phyloP scores from a whole-genome alignment of 257 asterid species.

The Lantana camara region DNA sequence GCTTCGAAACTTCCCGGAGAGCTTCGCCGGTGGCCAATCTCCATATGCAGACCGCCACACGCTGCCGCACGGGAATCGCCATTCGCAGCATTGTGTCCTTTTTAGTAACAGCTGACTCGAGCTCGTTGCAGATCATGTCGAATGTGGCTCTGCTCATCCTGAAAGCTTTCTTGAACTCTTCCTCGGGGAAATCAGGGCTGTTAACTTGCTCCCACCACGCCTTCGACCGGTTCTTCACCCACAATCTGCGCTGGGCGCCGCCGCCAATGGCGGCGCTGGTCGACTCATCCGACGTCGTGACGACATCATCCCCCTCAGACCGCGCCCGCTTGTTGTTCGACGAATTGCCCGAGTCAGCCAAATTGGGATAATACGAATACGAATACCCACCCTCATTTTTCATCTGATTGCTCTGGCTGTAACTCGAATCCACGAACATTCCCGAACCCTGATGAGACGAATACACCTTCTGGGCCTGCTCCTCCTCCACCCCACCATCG shows the following conservation, averaged over 20 bases:
- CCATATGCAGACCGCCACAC: constrained; percentile 53
- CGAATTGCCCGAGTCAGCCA: constrained; percentile 14
- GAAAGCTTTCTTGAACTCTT: constrained; percentile 39
- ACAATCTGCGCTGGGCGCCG: constrained; percentile 38
- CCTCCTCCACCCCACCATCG: constrained; percentile 17
- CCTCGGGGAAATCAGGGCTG: constrained; percentile 42
- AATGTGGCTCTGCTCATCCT: constrained; percentile 49
- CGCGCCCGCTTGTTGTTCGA: constrained; percentile 34
- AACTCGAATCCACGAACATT: background rate
- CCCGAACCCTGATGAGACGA: constrained; percentile 1
- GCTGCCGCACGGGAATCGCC: constrained; percentile 53
- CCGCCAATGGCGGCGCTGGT: background rate
- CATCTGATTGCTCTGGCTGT: constrained; percentile 1
- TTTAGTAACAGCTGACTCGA: constrained; percentile 38
- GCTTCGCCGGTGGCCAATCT: constrained; percentile 57
- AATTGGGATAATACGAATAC: background rate
- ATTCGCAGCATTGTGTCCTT: constrained; percentile 43
- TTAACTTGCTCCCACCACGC: constrained; percentile 52
- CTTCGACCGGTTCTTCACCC: constrained; percentile 47
- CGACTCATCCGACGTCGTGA: constrained; percentile 25
- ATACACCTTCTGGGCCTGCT: background rate
- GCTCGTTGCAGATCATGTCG: constrained; percentile 43
- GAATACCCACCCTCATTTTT: background rate
- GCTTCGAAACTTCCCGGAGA: constrained; percentile 53
- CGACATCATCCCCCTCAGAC: constrained; percentile 16